phyloP scores from a whole-genome alignment of 2,329 filamentous ascomycete species.

The Diaporthe eres region DNA sequence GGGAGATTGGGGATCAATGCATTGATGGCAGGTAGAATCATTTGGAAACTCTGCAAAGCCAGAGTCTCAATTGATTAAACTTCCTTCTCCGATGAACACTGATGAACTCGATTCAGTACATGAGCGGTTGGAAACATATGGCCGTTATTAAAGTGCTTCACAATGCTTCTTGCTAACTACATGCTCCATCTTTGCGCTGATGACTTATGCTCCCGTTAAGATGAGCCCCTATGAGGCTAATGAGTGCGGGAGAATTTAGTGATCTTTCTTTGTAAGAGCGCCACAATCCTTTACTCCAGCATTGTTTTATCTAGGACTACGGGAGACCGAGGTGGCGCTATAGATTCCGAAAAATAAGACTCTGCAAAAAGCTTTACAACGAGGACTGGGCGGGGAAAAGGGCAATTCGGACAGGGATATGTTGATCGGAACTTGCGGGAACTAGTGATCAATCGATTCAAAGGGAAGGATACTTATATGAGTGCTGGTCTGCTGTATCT shows the following conservation, averaged over 20 bases:
- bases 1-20: background rate
- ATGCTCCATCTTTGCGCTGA: background rate
- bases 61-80: background rate
- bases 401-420: background rate
- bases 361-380: background rate
- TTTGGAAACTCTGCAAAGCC: background rate
- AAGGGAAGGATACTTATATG: background rate
- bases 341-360: background rate
- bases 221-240: background rate
- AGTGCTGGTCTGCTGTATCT: background rate
- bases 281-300: background rate
- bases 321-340: background rate
- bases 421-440: background rate
- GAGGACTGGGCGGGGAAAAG: background rate
- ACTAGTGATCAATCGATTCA: background rate
- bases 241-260: background rate
- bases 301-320: background rate
- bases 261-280: background rate
- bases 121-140: background rate
- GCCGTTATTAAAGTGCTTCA: background rate
- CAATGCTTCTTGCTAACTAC: background rate
- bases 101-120: background rate
- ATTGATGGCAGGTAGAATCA: background rate
- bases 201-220: background rate
- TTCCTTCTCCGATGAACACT: background rate